Evolutionary conservation across 2,329 filamentous ascomycete species (phyloP), one percentile per base, ranked within the genome.

Genomic region (Colletotrichum navitas): DNA sequence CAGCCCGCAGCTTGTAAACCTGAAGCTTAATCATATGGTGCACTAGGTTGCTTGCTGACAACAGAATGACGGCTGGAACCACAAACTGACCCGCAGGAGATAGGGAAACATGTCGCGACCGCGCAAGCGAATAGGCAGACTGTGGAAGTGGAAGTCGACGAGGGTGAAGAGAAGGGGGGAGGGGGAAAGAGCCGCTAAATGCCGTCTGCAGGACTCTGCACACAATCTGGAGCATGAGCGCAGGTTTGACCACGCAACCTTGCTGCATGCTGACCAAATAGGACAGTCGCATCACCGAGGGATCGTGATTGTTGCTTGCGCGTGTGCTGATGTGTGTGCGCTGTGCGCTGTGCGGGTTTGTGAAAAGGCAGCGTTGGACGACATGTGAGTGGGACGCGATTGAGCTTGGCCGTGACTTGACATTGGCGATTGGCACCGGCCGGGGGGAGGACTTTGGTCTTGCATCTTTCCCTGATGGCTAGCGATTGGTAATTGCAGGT

Each of bases 131-230:
- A n/a, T n/a, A 24, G 24, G n/a, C 32, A 39, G 45, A 51, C 11
- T 24, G n/a, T 26, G 36, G 39, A 24, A 14, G n/a, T 26, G 14
- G 6, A 39, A 39, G 21, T 21, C 39, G n/a, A 62, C 32, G 29
- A 51, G 47, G 34, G 49, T 24, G 47, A 43, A 14, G 47, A 51
- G 51, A 24, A 51, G 45, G 41, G 24, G 26, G n/a, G 24, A n/a
- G n/a, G 18, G 32, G 34, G 21, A 55, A 51, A 66, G 65, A 56
- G 63, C 68, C 65, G 68, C 68, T 69, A 54, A 68, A 47, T 68
- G 41, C 64, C 66, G 59, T 43, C 64, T 68, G 68, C 68, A 71
- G 58, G 58, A 69, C 51, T 70, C 64, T 68, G 54, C 45, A 60
- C 68, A 49, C 52, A 59, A 12, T 63, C 52, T 71, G 68, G 65